Conservation (phyloP, 2,329 filamentous ascomycete species). For the Mycosphaerella sp. region DNA sequence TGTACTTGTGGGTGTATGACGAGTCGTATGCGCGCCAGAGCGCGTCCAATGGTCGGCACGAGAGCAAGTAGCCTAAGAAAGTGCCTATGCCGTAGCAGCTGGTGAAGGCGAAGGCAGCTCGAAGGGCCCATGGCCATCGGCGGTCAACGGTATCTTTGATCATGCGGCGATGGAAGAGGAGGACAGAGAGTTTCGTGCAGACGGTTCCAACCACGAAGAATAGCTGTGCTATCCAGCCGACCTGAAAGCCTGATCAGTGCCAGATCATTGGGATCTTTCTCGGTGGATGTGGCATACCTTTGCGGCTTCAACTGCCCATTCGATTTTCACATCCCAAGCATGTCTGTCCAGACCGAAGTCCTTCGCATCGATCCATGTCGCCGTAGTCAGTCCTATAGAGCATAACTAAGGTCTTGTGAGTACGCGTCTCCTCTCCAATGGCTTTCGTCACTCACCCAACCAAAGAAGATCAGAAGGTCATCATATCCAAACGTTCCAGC, state of each 20-base stretch:
- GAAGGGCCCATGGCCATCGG: conserved; percentile 22
- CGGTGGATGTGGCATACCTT: conserved; percentile 15
- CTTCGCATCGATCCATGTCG: conserved; percentile 16
- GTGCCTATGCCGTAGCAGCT: conserved; percentile 19
- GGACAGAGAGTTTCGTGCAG: conserved; percentile 26
- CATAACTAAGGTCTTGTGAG: conserved; percentile 8
- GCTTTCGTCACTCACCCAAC: conserved; percentile 20
- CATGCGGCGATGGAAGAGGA: conserved; percentile 28
- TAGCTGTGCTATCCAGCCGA: conserved; percentile 23
- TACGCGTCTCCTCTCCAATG: too few relatives aligned
- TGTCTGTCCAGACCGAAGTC: conserved; percentile 22
- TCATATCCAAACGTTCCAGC: conserved; percentile 24
- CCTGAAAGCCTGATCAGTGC: conserved; percentile 6
- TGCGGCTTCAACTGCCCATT: conserved; percentile 16
- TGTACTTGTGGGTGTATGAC: conserved; percentile 13
- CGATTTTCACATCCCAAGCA: conserved; percentile 23
- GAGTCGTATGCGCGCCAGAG: conserved; percentile 22
- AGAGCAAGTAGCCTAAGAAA: conserved; percentile 18
- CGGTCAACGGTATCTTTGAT: conserved; percentile 18
- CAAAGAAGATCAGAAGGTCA: conserved; percentile 24
- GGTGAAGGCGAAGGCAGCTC: conserved; percentile 21
- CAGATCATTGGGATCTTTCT: not conserved
- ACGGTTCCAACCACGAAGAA: conserved; percentile 23
- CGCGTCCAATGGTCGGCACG: conserved; percentile 24
- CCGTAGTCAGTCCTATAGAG: conserved; percentile 20